Evolutionary conservation across 2,329 filamentous ascomycete genomes (phyloP), one percentile per base, ranked within the genome.

Genomic region (Samsoniella hepiali): DNA sequence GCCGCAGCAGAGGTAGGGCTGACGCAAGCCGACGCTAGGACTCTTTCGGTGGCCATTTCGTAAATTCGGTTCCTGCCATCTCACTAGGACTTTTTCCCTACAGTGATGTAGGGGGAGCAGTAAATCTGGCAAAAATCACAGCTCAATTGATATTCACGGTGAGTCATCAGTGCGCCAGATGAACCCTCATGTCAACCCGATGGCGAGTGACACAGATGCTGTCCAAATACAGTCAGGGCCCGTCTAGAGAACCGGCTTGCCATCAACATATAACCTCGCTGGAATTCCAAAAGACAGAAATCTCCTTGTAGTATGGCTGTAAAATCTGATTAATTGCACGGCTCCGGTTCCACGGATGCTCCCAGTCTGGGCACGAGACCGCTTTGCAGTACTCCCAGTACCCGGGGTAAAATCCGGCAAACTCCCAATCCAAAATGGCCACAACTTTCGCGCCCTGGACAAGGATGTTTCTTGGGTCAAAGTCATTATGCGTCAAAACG

Each of bases 371-470:
- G 15, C 36, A 11, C 54, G 54, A 56, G 2, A 56, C 54, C 54
- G 63, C 40, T 47, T 64, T 64, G 50, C 63, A 64, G 34, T 61
- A 64, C 32, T 64, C 63, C 63, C 57, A 64, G 49, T 61, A 64
- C 32, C 61, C 56, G 27, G 63, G 63, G 47, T 64, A 61, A 27
- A 51, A 64, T 13, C 63, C 63, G 1, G 63, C 61, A 50, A 61
- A 58, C 47, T 64, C 36, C 63, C 63, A 61, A 51, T 64, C 63
- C 53, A 64, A 56, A 15, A 60, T 58, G n/a, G 73, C 77, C 42
- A 64, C 42, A 29, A 61, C 34, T 5, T 53, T 53, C 8, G 59
- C 42, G n/a, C 17, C 47, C 3, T 42, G 59, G 10, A 64, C 53
- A 22, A 64, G 40, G 47, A 64, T 61, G 29, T 61, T 64, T 27